phyloP scores from a whole-genome alignment of 495 filamentous ascomycete species.

The Thermothielavioides terrestris region DNA sequence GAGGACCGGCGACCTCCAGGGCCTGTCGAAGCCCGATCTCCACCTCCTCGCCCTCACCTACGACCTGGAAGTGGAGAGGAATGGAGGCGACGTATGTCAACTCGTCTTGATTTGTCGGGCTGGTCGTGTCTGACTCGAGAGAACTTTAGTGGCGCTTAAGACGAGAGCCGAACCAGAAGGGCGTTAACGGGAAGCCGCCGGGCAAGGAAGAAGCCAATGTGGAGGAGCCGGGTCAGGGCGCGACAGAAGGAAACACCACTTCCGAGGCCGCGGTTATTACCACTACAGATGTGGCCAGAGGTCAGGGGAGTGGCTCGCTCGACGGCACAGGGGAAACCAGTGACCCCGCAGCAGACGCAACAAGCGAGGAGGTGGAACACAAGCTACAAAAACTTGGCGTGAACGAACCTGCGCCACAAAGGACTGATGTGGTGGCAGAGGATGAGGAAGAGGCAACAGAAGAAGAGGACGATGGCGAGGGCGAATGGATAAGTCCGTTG shows the following conservation, averaged over 20 bases:
- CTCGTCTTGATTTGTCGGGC: too few species aligned
- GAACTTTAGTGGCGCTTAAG: conserved; percentile 59
- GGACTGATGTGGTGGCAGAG: conserved; percentile 50
- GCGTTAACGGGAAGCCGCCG: conserved; percentile 61
- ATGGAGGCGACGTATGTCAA: conserved; percentile 49
- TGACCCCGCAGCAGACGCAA: conserved; percentile 42
- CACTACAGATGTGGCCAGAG: conserved; percentile 10
- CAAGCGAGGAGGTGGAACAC: conserved; percentile 39
- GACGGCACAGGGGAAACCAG: not conserved
- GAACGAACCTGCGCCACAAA: not conserved
- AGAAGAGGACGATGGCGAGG: conserved; percentile 22
- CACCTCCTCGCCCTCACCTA: conserved; percentile 84
- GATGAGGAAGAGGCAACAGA: conserved; percentile 44
- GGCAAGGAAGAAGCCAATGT: conserved; percentile 18
- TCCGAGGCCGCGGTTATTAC: conserved; percentile 7
- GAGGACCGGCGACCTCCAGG: conserved; percentile 80
- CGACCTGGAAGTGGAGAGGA: conserved; percentile 78
- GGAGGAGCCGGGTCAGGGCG: conserved; percentile 1
- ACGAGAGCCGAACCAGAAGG: conserved; percentile 67
- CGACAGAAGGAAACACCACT: conserved; percentile 1
- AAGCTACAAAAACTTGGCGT: conserved; percentile 12
- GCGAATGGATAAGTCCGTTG: conserved; percentile 62
- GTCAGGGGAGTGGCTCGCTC: not conserved
- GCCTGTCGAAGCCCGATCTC: conserved; percentile 80
- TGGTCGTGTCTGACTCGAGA: not conserved